Conservation (phyloP, 75 land plant species). For the Gnetum montanum region DNA sequence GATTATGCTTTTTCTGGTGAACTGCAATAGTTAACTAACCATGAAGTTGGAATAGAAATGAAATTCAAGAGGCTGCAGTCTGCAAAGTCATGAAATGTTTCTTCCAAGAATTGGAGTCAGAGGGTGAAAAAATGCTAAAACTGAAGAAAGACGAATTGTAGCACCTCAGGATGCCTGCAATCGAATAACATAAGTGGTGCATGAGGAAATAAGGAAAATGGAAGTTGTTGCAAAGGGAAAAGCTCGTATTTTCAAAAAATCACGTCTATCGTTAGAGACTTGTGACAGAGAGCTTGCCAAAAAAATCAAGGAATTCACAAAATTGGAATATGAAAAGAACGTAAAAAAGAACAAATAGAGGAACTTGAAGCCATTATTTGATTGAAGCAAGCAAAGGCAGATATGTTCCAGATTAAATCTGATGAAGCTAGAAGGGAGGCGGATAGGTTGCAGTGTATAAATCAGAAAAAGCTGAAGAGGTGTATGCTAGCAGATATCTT, state of each 20-base stretch:
- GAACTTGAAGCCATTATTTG: constrained; percentile 76
- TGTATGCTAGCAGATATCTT: constrained; percentile 84
- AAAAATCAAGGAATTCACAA: constrained; percentile 64
- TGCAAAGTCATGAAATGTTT: too few species aligned
- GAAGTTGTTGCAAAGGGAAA: constrained; percentile 88
- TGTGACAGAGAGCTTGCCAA: constrained; percentile 79
- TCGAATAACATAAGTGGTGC: constrained; percentile 86
- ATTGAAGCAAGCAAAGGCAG: constrained; percentile 84
- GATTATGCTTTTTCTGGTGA: too few species aligned
- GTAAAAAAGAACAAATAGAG: constrained; percentile 78
- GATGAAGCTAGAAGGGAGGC: constrained; percentile 85
- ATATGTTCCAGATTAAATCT: constrained; percentile 91
- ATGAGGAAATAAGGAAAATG: constrained; percentile 84
- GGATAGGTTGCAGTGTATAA: constrained; percentile 87
- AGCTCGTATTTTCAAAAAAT: constrained; percentile 57
- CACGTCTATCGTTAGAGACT: constrained; percentile 60
- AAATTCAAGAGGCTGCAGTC: too few species aligned
- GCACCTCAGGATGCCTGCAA: constrained; percentile 91
- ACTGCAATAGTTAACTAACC: too few species aligned
- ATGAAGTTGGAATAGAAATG: too few species aligned
- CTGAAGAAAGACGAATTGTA: constrained; percentile 52
- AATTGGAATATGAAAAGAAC: constrained; percentile 62
- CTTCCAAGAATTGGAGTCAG: constrained; percentile 55
- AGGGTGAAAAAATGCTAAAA: constrained; percentile 32
- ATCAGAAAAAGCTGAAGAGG: constrained; percentile 84